Conservation (phyloP, 148 eudicot genomes). For the Silene latifolia region DNA sequence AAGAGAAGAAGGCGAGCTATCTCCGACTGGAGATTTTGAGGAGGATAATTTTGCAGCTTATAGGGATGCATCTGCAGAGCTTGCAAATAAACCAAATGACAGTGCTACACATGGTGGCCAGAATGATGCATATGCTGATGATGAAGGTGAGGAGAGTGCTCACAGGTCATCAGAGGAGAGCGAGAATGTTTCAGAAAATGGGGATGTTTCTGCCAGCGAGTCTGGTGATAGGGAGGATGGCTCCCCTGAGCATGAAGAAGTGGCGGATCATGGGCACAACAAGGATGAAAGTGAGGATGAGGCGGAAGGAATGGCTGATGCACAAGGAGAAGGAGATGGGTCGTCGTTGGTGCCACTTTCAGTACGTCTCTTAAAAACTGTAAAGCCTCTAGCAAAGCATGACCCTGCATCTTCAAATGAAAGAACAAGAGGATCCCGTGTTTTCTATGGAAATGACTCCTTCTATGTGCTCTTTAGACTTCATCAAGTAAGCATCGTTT, state of each 20-base stretch:
- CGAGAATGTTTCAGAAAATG: constrained; percentile 77
- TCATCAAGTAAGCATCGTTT: constrained; percentile 58
- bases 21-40: constrained; percentile 65
- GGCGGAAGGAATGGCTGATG: constrained; percentile 58
- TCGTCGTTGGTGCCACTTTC: constrained; percentile 32
- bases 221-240: constrained; percentile 69
- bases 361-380: constrained; percentile 44
- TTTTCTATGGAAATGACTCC: constrained; percentile 83
- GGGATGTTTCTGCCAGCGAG: constrained; percentile 70
- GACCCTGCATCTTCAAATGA: constrained; percentile 36
- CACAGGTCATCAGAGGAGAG: constrained; percentile 63
- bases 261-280: constrained; percentile 45
- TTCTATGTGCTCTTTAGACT: constrained; percentile 87
- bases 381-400: constrained; percentile 61
- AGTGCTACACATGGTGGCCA: constrained; percentile 31
- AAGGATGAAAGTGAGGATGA: constrained; percentile 85
- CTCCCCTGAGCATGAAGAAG: constrained; percentile 59
- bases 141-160: constrained; percentile 60
- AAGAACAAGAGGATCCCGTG: constrained; percentile 35
- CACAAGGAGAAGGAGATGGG: constrained; percentile 55
- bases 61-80: constrained; percentile 37
- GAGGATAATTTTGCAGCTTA: constrained; percentile 52
- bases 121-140: constrained; percentile 52
- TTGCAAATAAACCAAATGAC: constrained; percentile 34
- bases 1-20: constrained; percentile 87